Percentiles rank a stretch among this genome's conserved stretches.
These are phyloP conservation scores for Silene latifolia DNA, from an alignment of 148 eudicot species.

Conservation along the genomic window DNA sequence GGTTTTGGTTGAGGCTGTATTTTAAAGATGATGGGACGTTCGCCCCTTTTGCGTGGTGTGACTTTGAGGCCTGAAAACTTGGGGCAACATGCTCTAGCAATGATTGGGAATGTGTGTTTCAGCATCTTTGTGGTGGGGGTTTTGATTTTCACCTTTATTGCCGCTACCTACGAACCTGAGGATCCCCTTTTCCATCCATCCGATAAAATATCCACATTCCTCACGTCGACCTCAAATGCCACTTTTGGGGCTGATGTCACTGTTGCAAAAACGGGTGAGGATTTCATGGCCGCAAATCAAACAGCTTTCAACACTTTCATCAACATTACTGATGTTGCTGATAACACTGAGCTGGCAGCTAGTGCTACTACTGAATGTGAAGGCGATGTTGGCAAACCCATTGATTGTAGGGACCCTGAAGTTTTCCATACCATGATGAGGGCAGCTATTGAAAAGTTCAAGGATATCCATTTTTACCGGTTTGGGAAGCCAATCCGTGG, in stretches of 20 bases:
- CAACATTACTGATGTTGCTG: conserved; percentile 60
- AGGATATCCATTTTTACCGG: conserved; percentile 77
- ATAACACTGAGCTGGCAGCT: conserved; percentile 22
- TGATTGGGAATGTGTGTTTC: conserved; percentile 81
- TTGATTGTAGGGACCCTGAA: conserved; percentile 78
- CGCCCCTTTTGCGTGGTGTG: conserved; percentile 41
- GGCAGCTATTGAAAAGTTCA: conserved; percentile 78
- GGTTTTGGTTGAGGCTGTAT: conserved; percentile 21
- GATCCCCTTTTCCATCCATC: conserved; percentile 82
- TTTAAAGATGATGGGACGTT: conserved; percentile 54
- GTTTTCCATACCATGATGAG: conserved; percentile 88
- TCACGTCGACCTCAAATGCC: conserved; percentile 63
- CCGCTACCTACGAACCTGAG: conserved; percentile 78
- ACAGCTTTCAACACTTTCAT: conserved; percentile 57
- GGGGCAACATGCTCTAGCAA: conserved; percentile 66
- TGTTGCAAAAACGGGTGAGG: conserved; percentile 86
- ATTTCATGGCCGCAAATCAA: conserved; percentile 70
- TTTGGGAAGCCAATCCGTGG: conserved; percentile 87
- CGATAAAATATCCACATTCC: conserved; percentile 67
- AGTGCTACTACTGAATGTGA: conserved; percentile 40
- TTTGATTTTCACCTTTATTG: conserved; percentile 73
- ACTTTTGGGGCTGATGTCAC: conserved; percentile 64
- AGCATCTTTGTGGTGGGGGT: conserved; percentile 67
- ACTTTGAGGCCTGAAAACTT: conserved; percentile 68
- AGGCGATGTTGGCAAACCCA: conserved; percentile 57